A percentile compares a stretch with the other conserved stretches of the same genome.
Evolutionary conservation across 2,329 filamentous ascomycete species (phyloP).

Genomic region (Drechslerella coelobrocha): DNA sequence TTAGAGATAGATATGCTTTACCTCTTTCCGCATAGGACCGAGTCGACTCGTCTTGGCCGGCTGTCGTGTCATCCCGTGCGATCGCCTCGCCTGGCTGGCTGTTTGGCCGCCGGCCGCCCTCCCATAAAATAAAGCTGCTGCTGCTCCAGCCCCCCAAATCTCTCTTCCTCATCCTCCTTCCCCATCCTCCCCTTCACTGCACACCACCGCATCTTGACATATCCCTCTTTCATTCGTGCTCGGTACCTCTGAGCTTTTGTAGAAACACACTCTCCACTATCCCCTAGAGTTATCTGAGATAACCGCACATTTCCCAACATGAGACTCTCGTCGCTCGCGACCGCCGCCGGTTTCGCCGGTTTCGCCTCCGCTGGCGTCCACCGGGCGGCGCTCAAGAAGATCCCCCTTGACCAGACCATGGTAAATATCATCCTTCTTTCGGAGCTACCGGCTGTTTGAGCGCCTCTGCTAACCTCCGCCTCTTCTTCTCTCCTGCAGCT

Average conservation of each 20-base stretch:
- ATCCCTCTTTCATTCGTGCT: neutral
- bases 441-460: neutral
- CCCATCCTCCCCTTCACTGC: conserved; percentile 21
- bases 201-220: conserved; percentile 4
- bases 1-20: too few species aligned
- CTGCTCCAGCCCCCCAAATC: conserved; percentile 24
- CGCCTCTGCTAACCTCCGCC: conserved; percentile 14
- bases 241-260: neutral
- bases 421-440: conserved; percentile 64
- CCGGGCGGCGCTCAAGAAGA: conserved; percentile 98
- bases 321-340: conserved; percentile 44
- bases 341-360: conserved; percentile 60
- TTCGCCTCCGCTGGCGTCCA: conserved; percentile 84
- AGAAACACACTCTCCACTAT: conserved; percentile 6
- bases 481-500: conserved; percentile 35
- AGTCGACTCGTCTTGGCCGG: conserved; percentile 12
- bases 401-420: conserved; percentile 88
- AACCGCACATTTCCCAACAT: conserved; percentile 31
- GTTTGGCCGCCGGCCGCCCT: conserved; percentile 9
- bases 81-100: conserved; percentile 23
- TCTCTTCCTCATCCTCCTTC: conserved; percentile 7
- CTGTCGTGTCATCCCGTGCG: conserved; percentile 10
- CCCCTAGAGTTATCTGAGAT: conserved; percentile 37
- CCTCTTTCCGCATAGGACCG: neutral
- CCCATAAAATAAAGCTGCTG: conserved; percentile 34